These are phyloP conservation scores for Silene latifolia DNA, from an alignment of 148 eudicot species.

Conservation along the genomic window DNA sequence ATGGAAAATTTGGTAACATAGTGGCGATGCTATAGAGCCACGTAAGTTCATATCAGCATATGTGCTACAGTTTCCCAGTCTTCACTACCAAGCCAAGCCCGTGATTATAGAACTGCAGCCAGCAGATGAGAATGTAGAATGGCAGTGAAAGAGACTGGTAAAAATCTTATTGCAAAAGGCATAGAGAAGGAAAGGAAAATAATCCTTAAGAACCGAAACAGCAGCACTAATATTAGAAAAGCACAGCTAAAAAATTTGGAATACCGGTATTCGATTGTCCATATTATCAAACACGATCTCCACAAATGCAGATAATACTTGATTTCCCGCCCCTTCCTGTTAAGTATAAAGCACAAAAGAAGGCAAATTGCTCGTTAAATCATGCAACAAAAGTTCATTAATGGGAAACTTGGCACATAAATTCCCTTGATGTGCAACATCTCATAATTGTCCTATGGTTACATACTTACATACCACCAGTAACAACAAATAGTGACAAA, in stretches of 20 bases:
- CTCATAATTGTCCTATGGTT: not conserved
- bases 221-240: not conserved
- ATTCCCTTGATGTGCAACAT: not conserved
- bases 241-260: not conserved
- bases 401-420: not conserved
- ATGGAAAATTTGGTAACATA: not conserved
- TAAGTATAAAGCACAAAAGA: constrained; percentile 15
- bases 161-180: not conserved
- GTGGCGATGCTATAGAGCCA: not conserved
- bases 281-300: constrained; percentile 96
- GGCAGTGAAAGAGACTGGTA: constrained; percentile 1
- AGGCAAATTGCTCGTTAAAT: constrained; percentile 3
- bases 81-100: not conserved
- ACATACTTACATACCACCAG: not conserved
- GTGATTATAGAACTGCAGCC: not conserved
- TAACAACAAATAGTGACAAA: not conserved
- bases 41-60: not conserved
- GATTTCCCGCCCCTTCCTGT: constrained; percentile 98
- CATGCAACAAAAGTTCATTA: not conserved
- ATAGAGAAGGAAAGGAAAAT: not conserved
- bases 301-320: constrained; percentile 90
- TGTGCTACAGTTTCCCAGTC: constrained; percentile 1
- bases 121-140: not conserved
- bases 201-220: not conserved
- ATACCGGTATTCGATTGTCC: constrained; percentile 95